Evolutionary conservation across 371 early-diverging fungal genomes (phyloP), one percentile per base, ranked within the genome.

Genomic region (Capniomyces stellatus): DNA sequence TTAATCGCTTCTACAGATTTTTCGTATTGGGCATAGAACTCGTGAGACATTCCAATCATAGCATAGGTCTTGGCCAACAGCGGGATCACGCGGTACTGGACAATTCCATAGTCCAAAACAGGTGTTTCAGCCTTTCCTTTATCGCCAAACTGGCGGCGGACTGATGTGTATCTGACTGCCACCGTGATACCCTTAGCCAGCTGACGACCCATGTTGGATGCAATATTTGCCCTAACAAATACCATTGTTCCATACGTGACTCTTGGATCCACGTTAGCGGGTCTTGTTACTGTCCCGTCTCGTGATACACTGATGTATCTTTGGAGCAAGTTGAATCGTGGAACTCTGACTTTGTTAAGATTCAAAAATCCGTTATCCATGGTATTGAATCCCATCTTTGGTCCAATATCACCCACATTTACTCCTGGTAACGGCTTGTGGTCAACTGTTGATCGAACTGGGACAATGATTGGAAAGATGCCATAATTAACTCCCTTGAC

Each of bases 321-420:
- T 71, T 83, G 80, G 52, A 92, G 66, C 76, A 92, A 80, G 58
- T 82, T 66, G 53, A 76, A 62, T 41, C 85, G 80, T 13, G 89
- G 88, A 29, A 92, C 74, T 29, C 85, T 81, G 48, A 79, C 81
- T 43, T 77, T 72, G 58, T 84, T 73, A 55, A 89, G 82, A 51
- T 81, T 61, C 57, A 87, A 68, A 68, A 78, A 87, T 29, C 92
- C 92, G 60, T 88, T 89, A 68, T 91, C 92, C 62, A 86, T 76
- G 0, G 76, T 63, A 41, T 81, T 79, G 61, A 77, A 77, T 6
- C 92, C 92, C 25, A 85, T 77, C 69, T 92, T 92, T 29, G 89
- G 82, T 1, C 95, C 95, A 57, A 88, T 79, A 55, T 94, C 92
- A 54, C 83, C 89, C 22, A 92, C 83, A 12, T 80, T 77, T 48